phyloP scores from a whole-genome alignment of 768 basidiomycete species.

The Mycena rosella region DNA sequence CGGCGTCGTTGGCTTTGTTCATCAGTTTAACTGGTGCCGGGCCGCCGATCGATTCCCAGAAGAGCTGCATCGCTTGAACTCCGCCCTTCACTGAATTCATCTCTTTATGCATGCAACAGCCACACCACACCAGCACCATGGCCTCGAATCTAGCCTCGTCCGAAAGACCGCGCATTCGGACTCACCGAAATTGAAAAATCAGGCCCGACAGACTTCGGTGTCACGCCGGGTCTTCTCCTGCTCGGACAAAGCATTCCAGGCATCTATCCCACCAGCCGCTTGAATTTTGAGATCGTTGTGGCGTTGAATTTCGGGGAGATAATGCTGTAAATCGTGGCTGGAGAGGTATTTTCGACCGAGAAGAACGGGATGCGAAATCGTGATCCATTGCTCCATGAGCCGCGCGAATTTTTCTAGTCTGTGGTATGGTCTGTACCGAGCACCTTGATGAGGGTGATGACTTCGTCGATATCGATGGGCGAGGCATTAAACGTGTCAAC shows the following conservation, averaged over 20 bases:
- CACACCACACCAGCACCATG: constrained; percentile 39
- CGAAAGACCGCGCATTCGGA: constrained; percentile 32
- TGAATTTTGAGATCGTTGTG: constrained; percentile 6
- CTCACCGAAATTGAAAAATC: constrained; percentile 28
- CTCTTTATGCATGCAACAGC: constrained; percentile 41
- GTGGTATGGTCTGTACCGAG: constrained; percentile 41
- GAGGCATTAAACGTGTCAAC: constrained; percentile 36
- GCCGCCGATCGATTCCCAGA: constrained; percentile 35
- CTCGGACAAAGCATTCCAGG: constrained; percentile 28
- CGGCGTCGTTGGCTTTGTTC: constrained; percentile 43
- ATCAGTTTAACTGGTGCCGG: constrained; percentile 36
- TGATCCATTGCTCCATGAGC: constrained; percentile 9
- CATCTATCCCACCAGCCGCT: constrained; percentile 26
- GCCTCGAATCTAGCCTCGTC: constrained; percentile 21
- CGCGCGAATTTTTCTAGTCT: constrained; percentile 42
- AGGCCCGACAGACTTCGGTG: constrained; percentile 1
- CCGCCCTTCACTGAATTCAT: constrained; percentile 46
- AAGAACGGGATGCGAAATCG: constrained; percentile 8
- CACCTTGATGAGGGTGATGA: constrained; percentile 30
- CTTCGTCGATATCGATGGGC: constrained; percentile 22
- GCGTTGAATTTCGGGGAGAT: constrained; percentile 13
- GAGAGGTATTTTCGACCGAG: constrained; percentile 9
- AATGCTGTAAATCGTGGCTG: constrained; percentile 1
- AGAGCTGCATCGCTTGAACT: constrained; percentile 33
- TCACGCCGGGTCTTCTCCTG: constrained; percentile 18